These are phyloP conservation scores for Hippophae tibetana DNA, from an alignment of 306 rosid genomes.

Conservation along the genomic window DNA sequence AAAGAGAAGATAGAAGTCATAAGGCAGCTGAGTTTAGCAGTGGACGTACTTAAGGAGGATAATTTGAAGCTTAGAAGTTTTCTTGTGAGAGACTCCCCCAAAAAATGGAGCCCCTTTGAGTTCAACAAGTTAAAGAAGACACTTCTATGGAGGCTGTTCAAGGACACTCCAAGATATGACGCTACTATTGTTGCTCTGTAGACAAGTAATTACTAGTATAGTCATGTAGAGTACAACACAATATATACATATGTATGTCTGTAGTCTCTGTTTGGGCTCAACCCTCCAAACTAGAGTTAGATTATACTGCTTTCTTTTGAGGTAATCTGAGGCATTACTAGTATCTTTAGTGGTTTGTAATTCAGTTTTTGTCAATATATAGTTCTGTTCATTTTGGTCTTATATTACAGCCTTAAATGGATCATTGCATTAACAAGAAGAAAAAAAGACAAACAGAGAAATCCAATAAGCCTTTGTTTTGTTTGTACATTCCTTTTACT, in stretches of 20 bases:
- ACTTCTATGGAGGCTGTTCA: slow-evolving; percentile 40
- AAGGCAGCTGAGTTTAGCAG: slow-evolving; percentile 61
- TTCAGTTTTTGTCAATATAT: not conserved
- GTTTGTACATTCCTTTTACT: too few relatives aligned
- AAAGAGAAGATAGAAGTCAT: slow-evolving; percentile 69
- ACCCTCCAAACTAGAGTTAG: not conserved
- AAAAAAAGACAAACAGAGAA: too few relatives aligned
- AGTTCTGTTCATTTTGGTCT: not conserved
- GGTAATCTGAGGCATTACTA: not conserved
- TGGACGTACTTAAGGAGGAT: slow-evolving; percentile 62
- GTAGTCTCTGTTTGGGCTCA: not conserved
- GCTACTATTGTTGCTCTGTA: slow-evolving; percentile 41
- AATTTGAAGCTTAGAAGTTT: slow-evolving; percentile 46
- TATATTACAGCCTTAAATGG: too few relatives aligned
- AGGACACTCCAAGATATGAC: slow-evolving; percentile 24
- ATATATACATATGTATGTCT: slow-evolving; percentile 11
- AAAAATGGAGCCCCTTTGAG: slow-evolving; percentile 46
- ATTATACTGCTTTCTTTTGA: not conserved
- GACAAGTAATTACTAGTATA: slow-evolving; percentile 17
- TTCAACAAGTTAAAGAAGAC: slow-evolving; percentile 38
- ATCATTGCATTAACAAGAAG: too few relatives aligned
- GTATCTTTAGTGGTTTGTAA: not conserved
- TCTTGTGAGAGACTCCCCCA: slow-evolving; percentile 28
- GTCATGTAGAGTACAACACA: slow-evolving; percentile 4
- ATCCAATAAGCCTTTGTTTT: too few relatives aligned